phyloP scores from a whole-genome alignment of 495 filamentous ascomycete genomes.

The Chaetomidium leptoderma region DNA sequence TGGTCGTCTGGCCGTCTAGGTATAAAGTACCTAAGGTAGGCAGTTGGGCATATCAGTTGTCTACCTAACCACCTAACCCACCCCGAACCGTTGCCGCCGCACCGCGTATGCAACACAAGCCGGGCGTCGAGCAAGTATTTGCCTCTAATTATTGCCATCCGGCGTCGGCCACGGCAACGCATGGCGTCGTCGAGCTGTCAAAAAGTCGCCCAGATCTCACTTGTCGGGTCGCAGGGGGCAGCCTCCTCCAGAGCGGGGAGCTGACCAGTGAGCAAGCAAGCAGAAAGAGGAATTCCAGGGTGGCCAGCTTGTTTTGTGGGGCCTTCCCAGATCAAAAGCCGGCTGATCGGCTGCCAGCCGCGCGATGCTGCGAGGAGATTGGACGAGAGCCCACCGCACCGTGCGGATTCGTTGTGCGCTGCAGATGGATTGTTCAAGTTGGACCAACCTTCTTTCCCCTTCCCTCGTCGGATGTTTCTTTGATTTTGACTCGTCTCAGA shows the following conservation, averaged over 20 bases:
- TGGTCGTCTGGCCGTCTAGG: no score
- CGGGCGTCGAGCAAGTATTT: no score
- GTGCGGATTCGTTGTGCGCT: not conserved
- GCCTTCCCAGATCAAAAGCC: not conserved
- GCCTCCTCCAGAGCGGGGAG: not conserved
- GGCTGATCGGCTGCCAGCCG: conserved; percentile 10
- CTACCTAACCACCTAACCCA: no score
- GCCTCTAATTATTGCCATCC: not conserved
- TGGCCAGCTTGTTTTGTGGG: not conserved
- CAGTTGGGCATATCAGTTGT: no score
- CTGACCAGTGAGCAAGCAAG: conserved; percentile 1
- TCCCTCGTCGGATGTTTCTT: not conserved
- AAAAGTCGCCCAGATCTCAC: not conserved
- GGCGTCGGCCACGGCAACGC: not conserved
- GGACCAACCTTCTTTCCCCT: not conserved
- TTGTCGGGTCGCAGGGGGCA: not conserved
- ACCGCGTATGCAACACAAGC: no score
- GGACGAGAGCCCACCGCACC: not conserved
- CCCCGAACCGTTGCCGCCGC: no score
- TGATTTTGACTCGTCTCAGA: not conserved
- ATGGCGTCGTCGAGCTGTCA: not conserved
- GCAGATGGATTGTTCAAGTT: not conserved
- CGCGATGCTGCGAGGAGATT: not conserved
- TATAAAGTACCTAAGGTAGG: no score
- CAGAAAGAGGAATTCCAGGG: not conserved